A percentile compares a stretch with the other conserved stretches of the same genome.
phyloP scores from a whole-genome alignment of 805 yeast species.

The Metschnikowia rubicola region DNA sequence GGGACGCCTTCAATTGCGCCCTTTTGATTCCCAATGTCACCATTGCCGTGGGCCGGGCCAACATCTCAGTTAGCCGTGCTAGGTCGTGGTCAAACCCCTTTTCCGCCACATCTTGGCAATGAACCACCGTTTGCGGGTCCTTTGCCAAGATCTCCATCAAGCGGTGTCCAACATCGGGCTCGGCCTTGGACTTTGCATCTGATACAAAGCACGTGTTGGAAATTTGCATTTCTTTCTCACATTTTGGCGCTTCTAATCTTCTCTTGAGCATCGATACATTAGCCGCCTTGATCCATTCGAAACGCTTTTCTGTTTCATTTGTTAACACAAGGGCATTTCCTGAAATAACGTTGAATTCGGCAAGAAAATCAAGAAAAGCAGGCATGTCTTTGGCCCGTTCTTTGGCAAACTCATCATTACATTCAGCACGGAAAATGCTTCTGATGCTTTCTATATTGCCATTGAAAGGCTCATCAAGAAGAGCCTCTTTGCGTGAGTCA shows the following conservation, averaged over 20 bases:
- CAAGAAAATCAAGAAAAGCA: conserved; percentile 8
- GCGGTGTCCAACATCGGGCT: background rate
- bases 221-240: background rate
- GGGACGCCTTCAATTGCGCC: conserved; percentile 34
- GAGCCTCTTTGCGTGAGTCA: conserved; percentile 5
- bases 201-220: no score
- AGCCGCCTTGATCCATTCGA: conserved; percentile 12
- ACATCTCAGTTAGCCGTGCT: conserved; percentile 15
- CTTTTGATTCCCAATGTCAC: conserved; percentile 38
- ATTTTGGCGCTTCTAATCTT: background rate
- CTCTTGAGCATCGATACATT: conserved; percentile 8
- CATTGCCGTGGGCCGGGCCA: conserved; percentile 39
- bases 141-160: conserved; percentile 5
- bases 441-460: conserved; percentile 11
- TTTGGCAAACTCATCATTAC: background rate
- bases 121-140: conserved; percentile 5
- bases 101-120: conserved; percentile 1
- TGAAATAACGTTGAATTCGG: conserved; percentile 13
- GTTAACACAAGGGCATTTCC: conserved; percentile 13
- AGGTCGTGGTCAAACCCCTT: conserved; percentile 15
- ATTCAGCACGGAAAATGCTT: conserved; percentile 1
- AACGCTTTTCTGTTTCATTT: background rate
- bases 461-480: conserved; percentile 13
- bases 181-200: background rate
- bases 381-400: background rate